phyloP scores from a whole-genome alignment of 148 eudicot species.

The Persicaria tinctoria region DNA sequence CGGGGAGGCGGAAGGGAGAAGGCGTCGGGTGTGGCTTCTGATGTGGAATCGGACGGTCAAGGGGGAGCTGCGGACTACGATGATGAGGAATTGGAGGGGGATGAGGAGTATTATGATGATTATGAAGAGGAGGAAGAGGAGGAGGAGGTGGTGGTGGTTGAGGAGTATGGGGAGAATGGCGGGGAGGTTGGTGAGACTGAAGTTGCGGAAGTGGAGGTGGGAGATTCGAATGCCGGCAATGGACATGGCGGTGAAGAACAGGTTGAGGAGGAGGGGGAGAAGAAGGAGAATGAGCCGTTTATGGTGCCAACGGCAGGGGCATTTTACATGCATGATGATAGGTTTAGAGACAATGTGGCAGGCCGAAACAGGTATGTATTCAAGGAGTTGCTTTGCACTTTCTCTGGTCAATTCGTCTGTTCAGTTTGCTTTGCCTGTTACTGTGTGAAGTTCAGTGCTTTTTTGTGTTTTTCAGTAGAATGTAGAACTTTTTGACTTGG shows the following conservation, averaged over 20 bases:
- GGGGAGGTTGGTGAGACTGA: slow-evolving; percentile 16
- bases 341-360: slow-evolving; percentile 59
- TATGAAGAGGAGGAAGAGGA: slow-evolving; percentile 24
- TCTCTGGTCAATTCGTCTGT: not conserved
- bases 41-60: slow-evolving; percentile 55
- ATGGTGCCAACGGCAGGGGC: slow-evolving; percentile 95
- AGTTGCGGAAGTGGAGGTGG: slow-evolving; percentile 14
- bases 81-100: slow-evolving; percentile 35
- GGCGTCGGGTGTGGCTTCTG: slow-evolving; percentile 25
- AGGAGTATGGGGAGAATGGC: slow-evolving; percentile 24
- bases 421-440: slow-evolving; percentile 1
- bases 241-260: slow-evolving; percentile 8
- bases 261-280: slow-evolving; percentile 36
- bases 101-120: slow-evolving; percentile 21
- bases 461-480: not conserved
- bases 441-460: not conserved
- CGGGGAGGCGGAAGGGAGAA: slow-evolving; percentile 23
- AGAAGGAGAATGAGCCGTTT: slow-evolving; percentile 82
- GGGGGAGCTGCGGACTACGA: slow-evolving; percentile 75
- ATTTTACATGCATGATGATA: slow-evolving; percentile 97
- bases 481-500: not conserved
- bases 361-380: slow-evolving; percentile 64
- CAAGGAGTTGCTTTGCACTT: not conserved
- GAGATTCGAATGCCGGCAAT: slow-evolving; percentile 16
- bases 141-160: slow-evolving; percentile 25